phyloP scores from a whole-genome alignment of 768 basidiomycete species.

The Coprinopsis cinerea region DNA sequence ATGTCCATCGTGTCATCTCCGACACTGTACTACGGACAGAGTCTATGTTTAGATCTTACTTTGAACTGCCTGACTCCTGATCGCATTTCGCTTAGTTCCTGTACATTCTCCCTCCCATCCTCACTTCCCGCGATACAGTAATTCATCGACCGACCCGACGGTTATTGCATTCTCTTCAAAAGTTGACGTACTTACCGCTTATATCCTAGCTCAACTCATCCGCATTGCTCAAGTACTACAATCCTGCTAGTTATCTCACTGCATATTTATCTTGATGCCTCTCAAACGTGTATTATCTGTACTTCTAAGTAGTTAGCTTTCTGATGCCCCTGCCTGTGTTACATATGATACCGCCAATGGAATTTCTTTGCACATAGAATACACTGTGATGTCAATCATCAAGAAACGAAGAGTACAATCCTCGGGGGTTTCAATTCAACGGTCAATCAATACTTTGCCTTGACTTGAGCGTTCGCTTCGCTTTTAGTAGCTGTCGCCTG shows the following conservation, averaged over 20 bases:
- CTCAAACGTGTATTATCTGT: constrained; percentile 1
- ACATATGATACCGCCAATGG: neutral
- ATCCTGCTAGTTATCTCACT: neutral
- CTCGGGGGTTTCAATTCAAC: too few relatives aligned
- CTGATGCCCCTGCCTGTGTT: neutral
- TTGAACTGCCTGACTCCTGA: constrained; percentile 51
- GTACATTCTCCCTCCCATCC: neutral
- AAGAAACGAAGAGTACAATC: too few relatives aligned
- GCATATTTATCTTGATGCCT: constrained; percentile 7
- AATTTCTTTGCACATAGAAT: neutral
- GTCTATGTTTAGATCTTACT: constrained; percentile 89
- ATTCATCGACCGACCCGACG: neutral
- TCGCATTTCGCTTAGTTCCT: neutral
- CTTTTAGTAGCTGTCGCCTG: neutral
- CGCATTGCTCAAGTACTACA: neutral
- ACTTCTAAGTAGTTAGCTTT: neutral
- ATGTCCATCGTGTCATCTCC: constrained; percentile 82
- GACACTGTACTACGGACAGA: constrained; percentile 70
- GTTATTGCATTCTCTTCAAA: neutral
- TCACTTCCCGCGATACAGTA: neutral
- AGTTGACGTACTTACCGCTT: neutral
- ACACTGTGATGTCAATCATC: neutral
- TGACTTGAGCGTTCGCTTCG: neutral
- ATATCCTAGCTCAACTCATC: neutral
- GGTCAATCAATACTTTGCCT: neutral